phyloP scores from a whole-genome alignment of 1,284 basidiomycete species.

The Erythrobasidium hasegawianum region DNA sequence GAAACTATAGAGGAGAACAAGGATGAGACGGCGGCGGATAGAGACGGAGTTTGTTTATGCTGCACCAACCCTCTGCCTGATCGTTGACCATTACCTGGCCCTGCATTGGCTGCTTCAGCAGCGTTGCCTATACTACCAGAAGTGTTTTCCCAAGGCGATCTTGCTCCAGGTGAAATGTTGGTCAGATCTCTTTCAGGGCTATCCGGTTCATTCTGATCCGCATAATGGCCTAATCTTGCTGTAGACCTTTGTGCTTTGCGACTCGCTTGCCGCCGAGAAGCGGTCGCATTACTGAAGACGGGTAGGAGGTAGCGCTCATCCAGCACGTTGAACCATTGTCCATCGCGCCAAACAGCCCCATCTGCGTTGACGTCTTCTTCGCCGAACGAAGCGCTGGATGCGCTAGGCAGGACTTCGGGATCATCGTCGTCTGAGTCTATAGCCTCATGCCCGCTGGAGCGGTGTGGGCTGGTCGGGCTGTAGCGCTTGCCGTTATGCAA shows the following conservation, averaged over 20 bases:
- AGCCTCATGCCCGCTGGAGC: background rate
- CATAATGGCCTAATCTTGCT: slow-evolving; percentile 14
- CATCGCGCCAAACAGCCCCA: slow-evolving; percentile 54
- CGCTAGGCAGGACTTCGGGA: slow-evolving; percentile 39
- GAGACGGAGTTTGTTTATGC: slow-evolving; percentile 17
- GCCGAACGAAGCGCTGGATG: slow-evolving; percentile 11
- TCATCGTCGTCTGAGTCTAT: slow-evolving; percentile 40
- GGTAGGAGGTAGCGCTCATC: slow-evolving; percentile 94
- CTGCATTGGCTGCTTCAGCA: background rate
- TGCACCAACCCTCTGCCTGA: slow-evolving; percentile 32
- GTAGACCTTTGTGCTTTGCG: slow-evolving; percentile 42
- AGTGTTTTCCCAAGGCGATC: slow-evolving; percentile 19
- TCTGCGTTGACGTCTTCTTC: background rate
- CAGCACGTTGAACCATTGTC: slow-evolving; percentile 91
- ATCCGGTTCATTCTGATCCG: slow-evolving; percentile 14
- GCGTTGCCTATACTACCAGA: background rate
- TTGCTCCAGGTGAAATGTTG: background rate
- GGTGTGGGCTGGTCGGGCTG: background rate
- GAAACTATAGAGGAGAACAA: slow-evolving; percentile 33
- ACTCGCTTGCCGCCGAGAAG: slow-evolving; percentile 50
- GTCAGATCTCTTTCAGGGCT: slow-evolving; percentile 12
- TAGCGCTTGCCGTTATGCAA: slow-evolving; percentile 28
- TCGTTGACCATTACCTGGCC: background rate
- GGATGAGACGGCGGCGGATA: slow-evolving; percentile 27
- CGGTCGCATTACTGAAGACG: slow-evolving; percentile 69